Evolutionary conservation across 2,329 filamentous ascomycete genomes (phyloP).

Genomic region (Phyllosticta citriasiana): DNA sequence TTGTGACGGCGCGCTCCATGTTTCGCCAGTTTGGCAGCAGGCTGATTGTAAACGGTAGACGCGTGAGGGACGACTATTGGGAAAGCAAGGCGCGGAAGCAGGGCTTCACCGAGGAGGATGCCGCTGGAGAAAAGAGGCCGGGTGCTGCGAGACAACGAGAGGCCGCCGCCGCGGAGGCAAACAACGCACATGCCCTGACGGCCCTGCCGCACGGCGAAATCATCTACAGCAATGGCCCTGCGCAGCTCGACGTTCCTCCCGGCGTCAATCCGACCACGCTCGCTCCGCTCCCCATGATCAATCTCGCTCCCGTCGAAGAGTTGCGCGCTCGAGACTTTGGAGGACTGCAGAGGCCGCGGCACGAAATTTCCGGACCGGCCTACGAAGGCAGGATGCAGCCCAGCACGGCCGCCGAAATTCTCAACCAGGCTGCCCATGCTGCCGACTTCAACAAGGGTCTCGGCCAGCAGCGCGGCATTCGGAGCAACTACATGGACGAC

Average conservation of each 20-base stretch:
- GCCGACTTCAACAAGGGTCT: constrained; percentile 84
- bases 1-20: constrained; percentile 96
- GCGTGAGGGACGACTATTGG: constrained; percentile 98
- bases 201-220: constrained; percentile 72
- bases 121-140: constrained; percentile 90
- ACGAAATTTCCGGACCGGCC: constrained; percentile 71
- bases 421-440: constrained; percentile 77
- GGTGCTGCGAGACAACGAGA: constrained; percentile 84
- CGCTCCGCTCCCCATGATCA: constrained; percentile 74
- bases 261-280: constrained; percentile 57
- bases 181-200: constrained; percentile 44
- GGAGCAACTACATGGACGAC: constrained; percentile 68
- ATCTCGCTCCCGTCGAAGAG: constrained; percentile 66
- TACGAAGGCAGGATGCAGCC: constrained; percentile 82
- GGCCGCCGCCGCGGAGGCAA: constrained; percentile 58
- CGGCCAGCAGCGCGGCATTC: constrained; percentile 68
- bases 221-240: constrained; percentile 69
- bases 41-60: constrained; percentile 77
- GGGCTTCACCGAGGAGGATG: constrained; percentile 93
- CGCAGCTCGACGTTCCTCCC: constrained; percentile 15
- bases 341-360: constrained; percentile 72
- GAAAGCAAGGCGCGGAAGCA: constrained; percentile 95
- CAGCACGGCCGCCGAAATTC: constrained; percentile 65
- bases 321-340: constrained; percentile 72
- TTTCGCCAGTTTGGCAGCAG: constrained; percentile 96